A percentile compares a stretch with the other conserved stretches of the same genome.
Evolutionary conservation across 305 asterid species (phyloP).

Genomic region (Fraxinus greggii): DNA sequence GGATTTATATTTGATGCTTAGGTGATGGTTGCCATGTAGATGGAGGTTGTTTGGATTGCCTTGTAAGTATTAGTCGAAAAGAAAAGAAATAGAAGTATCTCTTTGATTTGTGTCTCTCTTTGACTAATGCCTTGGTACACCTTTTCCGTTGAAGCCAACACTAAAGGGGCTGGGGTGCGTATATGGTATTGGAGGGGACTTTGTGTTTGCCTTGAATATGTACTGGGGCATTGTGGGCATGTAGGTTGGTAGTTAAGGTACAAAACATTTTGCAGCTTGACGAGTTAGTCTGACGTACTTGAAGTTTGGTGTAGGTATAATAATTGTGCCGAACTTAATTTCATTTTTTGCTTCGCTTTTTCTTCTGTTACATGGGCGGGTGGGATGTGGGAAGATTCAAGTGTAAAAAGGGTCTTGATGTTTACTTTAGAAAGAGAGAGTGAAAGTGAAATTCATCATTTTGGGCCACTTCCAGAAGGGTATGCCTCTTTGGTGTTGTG

Average conservation of each 20-base stretch:
- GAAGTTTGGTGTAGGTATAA: not conserved
- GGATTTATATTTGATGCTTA: not conserved
- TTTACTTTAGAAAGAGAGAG: not conserved
- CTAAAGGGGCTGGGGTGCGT: not conserved
- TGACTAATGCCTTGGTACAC: not conserved
- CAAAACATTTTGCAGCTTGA: not conserved
- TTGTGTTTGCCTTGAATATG: not conserved
- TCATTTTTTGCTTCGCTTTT: not conserved
- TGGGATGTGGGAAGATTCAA: not conserved
- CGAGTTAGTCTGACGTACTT: not conserved
- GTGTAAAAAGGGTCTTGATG: not conserved
- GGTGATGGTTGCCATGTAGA: not conserved
- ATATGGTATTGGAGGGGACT: not conserved
- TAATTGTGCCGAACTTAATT: not conserved
- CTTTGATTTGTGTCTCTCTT: not conserved
- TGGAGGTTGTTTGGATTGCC: slow-evolving; percentile 1
- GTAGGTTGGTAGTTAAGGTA: not conserved
- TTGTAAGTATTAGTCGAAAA: not conserved
- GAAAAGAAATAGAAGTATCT: not conserved
- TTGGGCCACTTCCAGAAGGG: not conserved
- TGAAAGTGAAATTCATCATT: not conserved
- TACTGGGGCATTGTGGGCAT: not conserved
- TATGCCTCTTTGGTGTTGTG: not conserved
- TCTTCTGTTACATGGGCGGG: not conserved
- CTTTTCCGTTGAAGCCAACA: not conserved